phyloP scores from a whole-genome alignment of 1,139 yeast species.

The Wickerhamomyces sp. region DNA sequence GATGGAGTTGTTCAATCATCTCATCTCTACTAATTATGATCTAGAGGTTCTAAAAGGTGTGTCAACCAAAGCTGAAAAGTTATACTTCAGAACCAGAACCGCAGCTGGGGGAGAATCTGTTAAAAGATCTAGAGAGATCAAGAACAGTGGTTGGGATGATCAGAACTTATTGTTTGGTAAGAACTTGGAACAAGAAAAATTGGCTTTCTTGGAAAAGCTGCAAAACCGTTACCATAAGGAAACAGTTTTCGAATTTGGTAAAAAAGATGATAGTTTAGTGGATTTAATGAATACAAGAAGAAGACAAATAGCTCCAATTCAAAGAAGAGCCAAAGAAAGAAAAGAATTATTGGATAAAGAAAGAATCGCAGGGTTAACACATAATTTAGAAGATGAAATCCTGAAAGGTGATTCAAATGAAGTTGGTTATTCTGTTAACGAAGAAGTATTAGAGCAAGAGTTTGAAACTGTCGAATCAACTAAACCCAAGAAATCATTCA shows the following conservation, averaged over 20 bases:
- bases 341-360: slow-evolving; percentile 68
- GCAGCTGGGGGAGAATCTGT: slow-evolving; percentile 84
- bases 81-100: slow-evolving; percentile 80
- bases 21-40: slow-evolving; percentile 67
- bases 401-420: slow-evolving; percentile 49
- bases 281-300: slow-evolving; percentile 85
- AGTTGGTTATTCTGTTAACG: slow-evolving; percentile 52
- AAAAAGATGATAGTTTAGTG: slow-evolving; percentile 66
- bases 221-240: slow-evolving; percentile 69
- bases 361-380: slow-evolving; percentile 70
- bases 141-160: slow-evolving; percentile 84
- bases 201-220: slow-evolving; percentile 65
- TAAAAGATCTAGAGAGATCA: slow-evolving; percentile 76
- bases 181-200: slow-evolving; percentile 68
- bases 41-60: slow-evolving; percentile 62
- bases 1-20: slow-evolving; percentile 66
- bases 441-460: slow-evolving; percentile 46
- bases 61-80: slow-evolving; percentile 80
- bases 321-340: slow-evolving; percentile 69
- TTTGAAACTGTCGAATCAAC: slow-evolving; percentile 58
- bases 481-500: slow-evolving; percentile 44
- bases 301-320: slow-evolving; percentile 83
- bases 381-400: slow-evolving; percentile 68
- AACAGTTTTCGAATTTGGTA: slow-evolving; percentile 87
- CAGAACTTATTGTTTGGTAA: slow-evolving; percentile 77